These are phyloP conservation scores for Botrytis fragariae DNA, from an alignment of 2,329 filamentous ascomycete species.

Conservation along the genomic window DNA sequence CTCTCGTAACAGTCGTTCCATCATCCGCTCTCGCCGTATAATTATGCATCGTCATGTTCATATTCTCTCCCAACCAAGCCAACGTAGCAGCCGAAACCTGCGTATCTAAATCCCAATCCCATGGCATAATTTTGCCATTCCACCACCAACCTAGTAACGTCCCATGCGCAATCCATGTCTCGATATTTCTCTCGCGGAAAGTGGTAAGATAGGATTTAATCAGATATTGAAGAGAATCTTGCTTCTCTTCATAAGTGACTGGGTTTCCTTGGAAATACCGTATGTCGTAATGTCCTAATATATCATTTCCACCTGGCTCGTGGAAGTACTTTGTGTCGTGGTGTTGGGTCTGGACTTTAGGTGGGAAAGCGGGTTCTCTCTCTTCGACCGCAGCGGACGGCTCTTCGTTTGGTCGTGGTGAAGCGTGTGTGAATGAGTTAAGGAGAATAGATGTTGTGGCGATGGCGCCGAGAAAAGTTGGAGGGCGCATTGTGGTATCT, in stretches of 20 bases:
- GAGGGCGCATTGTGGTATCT: conserved; percentile 14
- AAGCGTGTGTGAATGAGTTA: conserved; percentile 1
- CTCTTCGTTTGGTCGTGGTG: conserved; percentile 2
- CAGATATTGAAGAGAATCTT: conserved; percentile 64
- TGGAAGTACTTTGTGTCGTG: conserved; percentile 35
- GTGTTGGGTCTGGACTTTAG: not conserved
- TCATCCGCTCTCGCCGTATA: conserved; percentile 42
- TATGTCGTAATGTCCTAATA: conserved; percentile 69
- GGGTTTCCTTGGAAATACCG: conserved; percentile 63
- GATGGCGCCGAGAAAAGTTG: conserved; percentile 5
- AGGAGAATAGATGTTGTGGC: conserved; percentile 1
- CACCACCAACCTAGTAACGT: conserved; percentile 88
- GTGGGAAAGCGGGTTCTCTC: not conserved
- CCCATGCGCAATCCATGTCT: conserved; percentile 86
- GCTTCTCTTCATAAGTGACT: conserved; percentile 64
- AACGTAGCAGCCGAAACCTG: conserved; percentile 71
- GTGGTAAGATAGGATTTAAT: conserved; percentile 71
- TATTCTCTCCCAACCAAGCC: conserved; percentile 58
- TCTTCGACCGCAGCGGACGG: not conserved
- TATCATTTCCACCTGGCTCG: conserved; percentile 59
- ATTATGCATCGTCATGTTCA: conserved; percentile 62
- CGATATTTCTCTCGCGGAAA: conserved; percentile 61
- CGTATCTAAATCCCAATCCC: conserved; percentile 83
- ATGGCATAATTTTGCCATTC: conserved; percentile 74
- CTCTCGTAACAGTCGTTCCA: conserved; percentile 44